Base-by-base conservation (phyloP, 2,329 filamentous ascomycete genomes). In the Phialemonium atrogriseum region DNA sequence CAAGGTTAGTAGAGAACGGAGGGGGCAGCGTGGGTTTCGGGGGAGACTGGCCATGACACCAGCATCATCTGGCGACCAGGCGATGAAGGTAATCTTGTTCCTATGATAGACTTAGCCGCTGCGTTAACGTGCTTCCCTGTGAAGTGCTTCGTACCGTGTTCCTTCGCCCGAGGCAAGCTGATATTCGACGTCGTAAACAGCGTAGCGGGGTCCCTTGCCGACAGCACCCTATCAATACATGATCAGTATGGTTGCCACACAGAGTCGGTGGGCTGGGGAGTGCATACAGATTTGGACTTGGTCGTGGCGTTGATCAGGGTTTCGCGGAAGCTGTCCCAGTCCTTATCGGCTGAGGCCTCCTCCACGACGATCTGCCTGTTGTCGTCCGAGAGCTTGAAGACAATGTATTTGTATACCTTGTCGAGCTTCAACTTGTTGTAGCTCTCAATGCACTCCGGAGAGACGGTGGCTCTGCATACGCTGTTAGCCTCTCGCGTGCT, bases 311-410 rank as follows among this genome's bases (percentile, higher is more conserved):
- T 73, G 55, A 86, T 57, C 43, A 91, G 79, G 69, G 80, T 81
- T 59, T 85, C 66, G 49, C 82, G 80, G 73, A 88, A 86, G 43
- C 51, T 60, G 36, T 81, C 74, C 68, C 76, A 89, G 60, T 87
- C 76, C 45, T 62, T 62, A 48, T 78, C 68, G 40, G 63, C 64
- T 37, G 77, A 82, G 33, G 75, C 70, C 57, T 84, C 77, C 62
- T 89, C 84, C 49, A 91, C 76, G 37, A 83, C 78, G 56, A 91
- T 86, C 64, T 85, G 62, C 64, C 80, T 85, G 72, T 78, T 77
- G 68, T 87, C 73, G 62, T 88, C 82, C 44, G 78, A 80, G 56
- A 91, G 77, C 73, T 87, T 86, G 79, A 75, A 89, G 70, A 91
- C 77, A 66, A 91, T 81, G 73, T 75, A 93, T 66, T 86, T 88